Evolutionary conservation across 768 basidiomycete genomes (phyloP).

Genomic region (Russula foetens): DNA sequence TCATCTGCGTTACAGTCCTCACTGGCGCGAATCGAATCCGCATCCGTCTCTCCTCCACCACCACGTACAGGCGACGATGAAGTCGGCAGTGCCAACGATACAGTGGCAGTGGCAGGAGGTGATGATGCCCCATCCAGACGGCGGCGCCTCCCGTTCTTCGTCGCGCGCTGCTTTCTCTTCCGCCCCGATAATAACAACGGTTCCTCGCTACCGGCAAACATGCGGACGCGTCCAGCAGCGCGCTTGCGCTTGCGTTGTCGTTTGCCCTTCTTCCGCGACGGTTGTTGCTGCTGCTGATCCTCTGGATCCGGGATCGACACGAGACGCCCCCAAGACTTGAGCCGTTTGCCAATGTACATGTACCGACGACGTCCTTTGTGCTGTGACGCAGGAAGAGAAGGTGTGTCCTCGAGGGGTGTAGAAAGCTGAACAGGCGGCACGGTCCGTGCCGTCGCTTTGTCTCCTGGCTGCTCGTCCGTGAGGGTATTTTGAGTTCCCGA

Average conservation of each 20-base stretch:
- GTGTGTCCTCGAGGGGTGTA: too few species aligned
- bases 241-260: neutral
- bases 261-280: neutral
- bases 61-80: neutral
- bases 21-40: too few species aligned
- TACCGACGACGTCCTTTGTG: neutral
- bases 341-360: constrained; percentile 2
- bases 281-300: neutral
- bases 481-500: too few species aligned
- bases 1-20: neutral
- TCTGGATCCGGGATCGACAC: neutral
- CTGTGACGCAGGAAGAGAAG: neutral
- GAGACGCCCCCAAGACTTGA: constrained; percentile 1
- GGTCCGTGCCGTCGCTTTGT: too few species aligned
- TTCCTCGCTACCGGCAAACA: neutral
- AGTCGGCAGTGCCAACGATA: neutral
- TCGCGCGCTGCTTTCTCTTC: too few species aligned
- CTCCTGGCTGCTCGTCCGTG: too few species aligned
- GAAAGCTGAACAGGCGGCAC: too few species aligned
- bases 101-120: neutral
- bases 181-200: neutral
- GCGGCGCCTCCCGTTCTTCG: neutral
- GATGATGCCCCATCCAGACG: neutral
- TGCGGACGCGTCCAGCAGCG: neutral
- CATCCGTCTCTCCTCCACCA: neutral